A percentile compares a stretch with the other conserved stretches of the same genome.
Evolutionary conservation across 306 rosid species (phyloP).

Genomic region (Acacia crassicarpa): DNA sequence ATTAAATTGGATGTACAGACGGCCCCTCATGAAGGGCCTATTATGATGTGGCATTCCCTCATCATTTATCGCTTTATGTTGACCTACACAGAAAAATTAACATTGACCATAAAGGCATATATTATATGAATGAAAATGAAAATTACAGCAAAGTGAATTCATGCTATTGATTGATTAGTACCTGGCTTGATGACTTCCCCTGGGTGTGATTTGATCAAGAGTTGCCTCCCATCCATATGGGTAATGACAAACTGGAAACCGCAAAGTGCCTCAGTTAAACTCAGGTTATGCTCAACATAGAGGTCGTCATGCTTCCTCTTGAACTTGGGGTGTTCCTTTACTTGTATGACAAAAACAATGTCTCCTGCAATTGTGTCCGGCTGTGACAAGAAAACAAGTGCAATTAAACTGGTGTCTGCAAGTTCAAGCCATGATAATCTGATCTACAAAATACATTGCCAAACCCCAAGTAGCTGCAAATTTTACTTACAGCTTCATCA

Average conservation of each 20-base stretch:
- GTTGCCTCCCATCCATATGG: constrained; percentile 85
- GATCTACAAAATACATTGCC: neutral
- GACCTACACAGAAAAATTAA: constrained; percentile 40
- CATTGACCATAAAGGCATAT: neutral
- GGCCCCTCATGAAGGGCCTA: constrained; percentile 69
- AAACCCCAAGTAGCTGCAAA: neutral
- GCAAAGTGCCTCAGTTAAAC: constrained; percentile 70
- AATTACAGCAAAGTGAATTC: neutral
- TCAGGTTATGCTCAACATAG: constrained; percentile 57
- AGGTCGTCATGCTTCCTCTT: constrained; percentile 61
- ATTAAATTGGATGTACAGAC: constrained; percentile 56
- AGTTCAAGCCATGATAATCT: constrained; percentile 6
- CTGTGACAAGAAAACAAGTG: constrained; percentile 39
- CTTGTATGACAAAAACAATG: constrained; percentile 66
- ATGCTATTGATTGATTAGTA: constrained; percentile 13
- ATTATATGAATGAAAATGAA: neutral
- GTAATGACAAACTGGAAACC: constrained; percentile 70
- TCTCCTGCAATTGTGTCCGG: constrained; percentile 75
- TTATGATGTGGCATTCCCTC: constrained; percentile 76
- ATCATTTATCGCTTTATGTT: constrained; percentile 63
- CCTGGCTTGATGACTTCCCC: constrained; percentile 89
- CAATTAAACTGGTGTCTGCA: neutral
- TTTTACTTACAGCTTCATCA: constrained; percentile 66
- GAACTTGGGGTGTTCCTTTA: constrained; percentile 71
- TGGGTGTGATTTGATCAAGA: constrained; percentile 76